Base-by-base conservation (phyloP, 1,284 basidiomycete species). In the Trichosporon sp. region DNA sequence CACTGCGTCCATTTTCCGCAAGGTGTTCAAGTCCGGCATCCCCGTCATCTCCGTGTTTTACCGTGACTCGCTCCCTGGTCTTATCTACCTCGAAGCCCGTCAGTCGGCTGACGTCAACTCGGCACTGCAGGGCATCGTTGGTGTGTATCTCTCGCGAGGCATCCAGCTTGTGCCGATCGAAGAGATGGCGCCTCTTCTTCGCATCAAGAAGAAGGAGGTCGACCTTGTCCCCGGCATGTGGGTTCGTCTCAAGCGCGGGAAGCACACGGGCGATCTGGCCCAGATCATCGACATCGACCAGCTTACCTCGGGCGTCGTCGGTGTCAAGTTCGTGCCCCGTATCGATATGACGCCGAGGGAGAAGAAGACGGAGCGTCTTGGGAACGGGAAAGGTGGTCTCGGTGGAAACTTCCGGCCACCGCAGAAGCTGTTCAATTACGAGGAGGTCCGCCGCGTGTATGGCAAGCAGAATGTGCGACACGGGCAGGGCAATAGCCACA, bases 181-280 rank as follows among this genome's bases (percentile, higher is more conserved):
- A 77, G 96, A 99, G 86, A 99, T 99, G 96, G 94, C 96, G 5
- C 94, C 93, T 74, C 86, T 99, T 40, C 88, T 99, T 75, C 93
- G 94, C 81, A 97, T 98, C 78, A 97, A 96, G 86, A 96, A 96
- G 85, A 92, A 95, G 79, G 93, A 95, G 75, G 86, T 92, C 69
- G 92, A 92, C 0, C 89, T 98, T 64, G 90, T 90, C 19, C 90
- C 91, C 1, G 94, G 94, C 40, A 92, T 90, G 77, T 99, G 96
- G 97, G 95, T 98, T 11, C 92, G 97, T 68, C 91, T 98, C 82
- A 92, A 91, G 80, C 90, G 95, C 68, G 96, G 96, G 66, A 96
- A 94, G 82, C 96, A 99, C 81, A 88, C 91, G 56, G 94, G 95
- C 46, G 96, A 99, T 83, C 86, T 99, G 66, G 97, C 96, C 0